These are phyloP conservation scores for Baudoinia panamericana DNA, from an alignment of 495 filamentous ascomycete species.

Conservation along the genomic window DNA sequence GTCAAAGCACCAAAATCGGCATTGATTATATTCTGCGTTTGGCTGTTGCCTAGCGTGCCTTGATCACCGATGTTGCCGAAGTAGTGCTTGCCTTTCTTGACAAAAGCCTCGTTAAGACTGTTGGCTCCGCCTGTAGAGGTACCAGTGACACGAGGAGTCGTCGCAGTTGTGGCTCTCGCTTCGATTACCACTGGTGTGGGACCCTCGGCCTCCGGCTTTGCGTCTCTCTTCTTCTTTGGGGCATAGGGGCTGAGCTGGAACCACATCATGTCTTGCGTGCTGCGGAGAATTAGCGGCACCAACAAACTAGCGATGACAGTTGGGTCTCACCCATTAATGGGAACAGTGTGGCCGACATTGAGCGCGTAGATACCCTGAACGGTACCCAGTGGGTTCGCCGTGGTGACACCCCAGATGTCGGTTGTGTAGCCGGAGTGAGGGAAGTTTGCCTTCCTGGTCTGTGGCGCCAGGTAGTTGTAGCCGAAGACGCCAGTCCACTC, in stretches of 20 bases:
- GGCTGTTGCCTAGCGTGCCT: conserved; percentile 36
- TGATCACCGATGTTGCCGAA: conserved; percentile 45
- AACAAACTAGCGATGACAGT: too few species aligned
- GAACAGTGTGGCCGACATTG: conserved; percentile 19
- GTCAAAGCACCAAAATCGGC: conserved; percentile 51
- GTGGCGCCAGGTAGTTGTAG: conserved; percentile 17
- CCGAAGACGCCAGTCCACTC: conserved; percentile 45
- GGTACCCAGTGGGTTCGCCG: conserved; percentile 9
- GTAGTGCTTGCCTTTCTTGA: conserved; percentile 49
- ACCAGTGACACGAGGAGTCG: background rate
- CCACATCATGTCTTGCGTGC: conserved; percentile 17
- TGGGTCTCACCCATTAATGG: conserved; percentile 15
- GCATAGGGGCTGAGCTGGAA: conserved; percentile 17
- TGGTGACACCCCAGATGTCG: conserved; percentile 16
- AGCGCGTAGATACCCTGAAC: conserved; percentile 16
- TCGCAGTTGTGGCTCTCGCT: too few species aligned
- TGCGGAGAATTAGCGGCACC: background rate
- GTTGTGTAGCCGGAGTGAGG: conserved; percentile 31
- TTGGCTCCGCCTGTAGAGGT: conserved; percentile 21
- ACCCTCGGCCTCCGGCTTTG: too few species aligned
- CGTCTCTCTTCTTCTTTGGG: too few species aligned
- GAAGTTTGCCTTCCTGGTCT: conserved; percentile 28
- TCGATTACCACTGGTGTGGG: too few species aligned
- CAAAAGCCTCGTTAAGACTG: conserved; percentile 40
- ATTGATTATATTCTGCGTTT: conserved; percentile 43